Conservation (phyloP, 441 rosid genomes). For the Euphorbia neoarborescens region DNA sequence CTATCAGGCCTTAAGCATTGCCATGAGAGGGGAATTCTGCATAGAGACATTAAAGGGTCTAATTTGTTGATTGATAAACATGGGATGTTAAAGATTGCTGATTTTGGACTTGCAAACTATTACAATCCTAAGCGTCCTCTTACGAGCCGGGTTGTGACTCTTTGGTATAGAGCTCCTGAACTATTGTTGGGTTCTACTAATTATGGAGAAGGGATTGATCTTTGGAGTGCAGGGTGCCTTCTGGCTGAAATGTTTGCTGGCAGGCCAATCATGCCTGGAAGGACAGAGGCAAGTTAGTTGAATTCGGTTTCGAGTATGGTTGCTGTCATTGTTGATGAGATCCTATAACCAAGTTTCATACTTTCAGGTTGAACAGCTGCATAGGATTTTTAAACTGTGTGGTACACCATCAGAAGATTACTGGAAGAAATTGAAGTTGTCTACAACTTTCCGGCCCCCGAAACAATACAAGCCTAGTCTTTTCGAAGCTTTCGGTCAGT, state of each 20-base stretch:
- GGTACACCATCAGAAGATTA: conserved; percentile 61
- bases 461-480: conserved; percentile 35
- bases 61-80: conserved; percentile 43
- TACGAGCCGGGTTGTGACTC: conserved; percentile 71
- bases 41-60: conserved; percentile 50
- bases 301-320: background rate
- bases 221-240: conserved; percentile 85
- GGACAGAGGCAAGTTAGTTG: conserved; percentile 40
- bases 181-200: conserved; percentile 56
- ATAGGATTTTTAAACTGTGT: conserved; percentile 58
- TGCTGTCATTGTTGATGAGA: background rate
- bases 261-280: conserved; percentile 65
- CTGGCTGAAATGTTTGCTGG: conserved; percentile 68
- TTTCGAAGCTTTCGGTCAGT: conserved; percentile 36
- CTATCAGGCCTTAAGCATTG: conserved; percentile 53
- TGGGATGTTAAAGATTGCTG: conserved; percentile 47
- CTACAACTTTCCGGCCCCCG: conserved; percentile 49
- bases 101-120: conserved; percentile 51
- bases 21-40: conserved; percentile 47
- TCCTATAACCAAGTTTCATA: background rate
- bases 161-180: conserved; percentile 86
- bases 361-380: conserved; percentile 53
- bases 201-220: conserved; percentile 66
- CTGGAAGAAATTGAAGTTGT: conserved; percentile 50
- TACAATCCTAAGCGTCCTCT: conserved; percentile 45